These are phyloP conservation scores for Ophiosphaerella korrae DNA, from an alignment of 2,329 filamentous ascomycete species.

Conservation along the genomic window DNA sequence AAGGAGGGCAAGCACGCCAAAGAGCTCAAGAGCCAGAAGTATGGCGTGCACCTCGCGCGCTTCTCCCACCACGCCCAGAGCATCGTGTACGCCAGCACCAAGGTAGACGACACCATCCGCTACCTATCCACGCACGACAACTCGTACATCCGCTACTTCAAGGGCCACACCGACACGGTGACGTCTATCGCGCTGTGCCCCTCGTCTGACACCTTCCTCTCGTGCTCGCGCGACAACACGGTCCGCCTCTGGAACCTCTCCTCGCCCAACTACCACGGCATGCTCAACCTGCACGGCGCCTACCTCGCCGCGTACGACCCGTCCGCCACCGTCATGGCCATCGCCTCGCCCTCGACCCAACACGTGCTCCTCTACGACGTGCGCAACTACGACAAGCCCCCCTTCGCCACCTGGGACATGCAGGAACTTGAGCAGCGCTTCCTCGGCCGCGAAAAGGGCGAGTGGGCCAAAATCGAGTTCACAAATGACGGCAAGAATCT, in stretches of 20 bases:
- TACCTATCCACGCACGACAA: constrained; percentile 95
- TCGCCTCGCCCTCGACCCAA: constrained; percentile 80
- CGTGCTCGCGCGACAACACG: constrained; percentile 87
- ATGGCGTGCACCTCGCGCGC: constrained; percentile 89
- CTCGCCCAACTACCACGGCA: constrained; percentile 78
- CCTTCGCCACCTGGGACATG: constrained; percentile 86
- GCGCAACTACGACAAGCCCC: constrained; percentile 89
- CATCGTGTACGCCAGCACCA: constrained; percentile 94
- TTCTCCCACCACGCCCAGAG: constrained; percentile 92
- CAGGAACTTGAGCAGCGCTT: constrained; percentile 62
- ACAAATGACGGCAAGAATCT: constrained; percentile 93
- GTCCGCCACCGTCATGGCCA: constrained; percentile 87
- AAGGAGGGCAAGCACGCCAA: constrained; percentile 90
- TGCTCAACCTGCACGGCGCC: constrained; percentile 78
- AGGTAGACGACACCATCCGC: constrained; percentile 86
- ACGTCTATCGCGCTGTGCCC: constrained; percentile 85
- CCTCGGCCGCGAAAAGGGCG: constrained; percentile 55
- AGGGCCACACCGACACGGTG: constrained; percentile 83
- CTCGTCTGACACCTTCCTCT: constrained; percentile 87
- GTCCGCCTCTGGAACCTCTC: constrained; percentile 88
- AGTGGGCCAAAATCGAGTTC: constrained; percentile 93
- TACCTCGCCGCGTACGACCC: constrained; percentile 90
- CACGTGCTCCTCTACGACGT: constrained; percentile 88
- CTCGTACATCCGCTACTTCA: constrained; percentile 94
- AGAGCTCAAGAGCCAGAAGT: constrained; percentile 91